Base-by-base conservation (phyloP, 257 asterid species). In the Nyctanthes arbortristis region DNA sequence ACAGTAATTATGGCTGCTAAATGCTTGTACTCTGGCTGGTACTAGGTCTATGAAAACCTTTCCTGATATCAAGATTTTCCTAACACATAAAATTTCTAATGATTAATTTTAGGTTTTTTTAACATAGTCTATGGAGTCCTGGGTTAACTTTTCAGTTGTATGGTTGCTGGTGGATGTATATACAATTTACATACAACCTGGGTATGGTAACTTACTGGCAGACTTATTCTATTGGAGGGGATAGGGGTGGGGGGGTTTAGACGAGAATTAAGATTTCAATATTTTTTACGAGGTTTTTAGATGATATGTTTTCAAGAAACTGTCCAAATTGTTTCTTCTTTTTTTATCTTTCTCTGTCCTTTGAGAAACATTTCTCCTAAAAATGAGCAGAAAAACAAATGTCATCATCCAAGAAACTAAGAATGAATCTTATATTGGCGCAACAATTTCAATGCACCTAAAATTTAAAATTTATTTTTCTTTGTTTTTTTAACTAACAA, bases 71-170 rank as follows among this genome's bases (percentile, higher is more conserved):
- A 52, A 52, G 30, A 61, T 54, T 49, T 45, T 65, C 64, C 20
- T 31, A 62, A 33, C 43, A 22, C 34, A 49, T 59, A 11, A n/a
- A 57, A 29, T 27, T 24, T 25, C 65, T 27, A 60, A 20, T 22
- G 12, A 22, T 37, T 30, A 64, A 68, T 77, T 54, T 71, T 55
- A 71, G 58, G 43, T 71, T 31, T 65, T 27, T 22, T 22, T 35
- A 37, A 37, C 30, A 43, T 57, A 63, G 22, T 47, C 29, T 8
- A n/a, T 59, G 20, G 55, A 22, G 22, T 29, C 58, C 60, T 61
- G 20, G 63, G 10, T 61, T 45, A 5, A 72, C 36, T 62, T 72
- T 63, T 8, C 63, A 59, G 43, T 32, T 22, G 10, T 58, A 45
- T 60, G 63, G 30, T 22, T 59, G 65, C 61, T 66, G 37, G 57